Evolutionary conservation across 1,284 basidiomycete genomes (phyloP).

Genomic region (Ganoderma sp.): DNA sequence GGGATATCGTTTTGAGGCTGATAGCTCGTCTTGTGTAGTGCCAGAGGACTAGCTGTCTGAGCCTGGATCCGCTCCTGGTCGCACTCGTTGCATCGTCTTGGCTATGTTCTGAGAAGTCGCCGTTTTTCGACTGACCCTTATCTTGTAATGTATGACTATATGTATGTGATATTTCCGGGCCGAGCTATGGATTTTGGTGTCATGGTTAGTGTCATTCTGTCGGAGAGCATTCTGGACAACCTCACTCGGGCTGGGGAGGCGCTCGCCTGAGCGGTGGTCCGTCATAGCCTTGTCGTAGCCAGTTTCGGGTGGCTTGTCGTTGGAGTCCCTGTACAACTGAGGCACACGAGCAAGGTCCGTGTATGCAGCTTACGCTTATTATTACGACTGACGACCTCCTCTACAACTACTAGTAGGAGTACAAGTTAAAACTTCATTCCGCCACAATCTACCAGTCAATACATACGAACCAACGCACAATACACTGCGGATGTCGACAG

Average conservation of each 20-base stretch:
- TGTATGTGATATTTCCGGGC: not conserved
- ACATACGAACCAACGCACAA: not conserved
- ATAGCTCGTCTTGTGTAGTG: not conserved
- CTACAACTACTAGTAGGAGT: not conserved
- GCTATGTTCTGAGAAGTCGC: not conserved
- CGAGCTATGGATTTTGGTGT: not conserved
- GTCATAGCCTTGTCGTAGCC: not conserved
- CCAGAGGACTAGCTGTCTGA: not conserved
- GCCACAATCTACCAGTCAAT: not conserved
- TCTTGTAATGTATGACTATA: not conserved
- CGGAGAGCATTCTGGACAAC: no score
- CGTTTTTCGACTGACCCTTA: not conserved
- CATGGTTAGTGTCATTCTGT: no score
- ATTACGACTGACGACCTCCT: not conserved
- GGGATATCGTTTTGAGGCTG: not conserved
- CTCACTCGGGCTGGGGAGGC: no score
- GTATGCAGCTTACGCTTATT: not conserved
- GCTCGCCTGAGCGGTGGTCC: no score
- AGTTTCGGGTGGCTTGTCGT: not conserved
- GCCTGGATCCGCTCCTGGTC: not conserved
- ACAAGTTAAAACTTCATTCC: not conserved
- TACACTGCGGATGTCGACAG: not conserved
- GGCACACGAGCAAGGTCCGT: not conserved
- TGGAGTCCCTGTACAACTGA: no score
- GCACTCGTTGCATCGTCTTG: not conserved